These are phyloP conservation scores for Cercospora zeae-maydis DNA, from an alignment of 2,329 filamentous ascomycete species.

Conservation along the genomic window DNA sequence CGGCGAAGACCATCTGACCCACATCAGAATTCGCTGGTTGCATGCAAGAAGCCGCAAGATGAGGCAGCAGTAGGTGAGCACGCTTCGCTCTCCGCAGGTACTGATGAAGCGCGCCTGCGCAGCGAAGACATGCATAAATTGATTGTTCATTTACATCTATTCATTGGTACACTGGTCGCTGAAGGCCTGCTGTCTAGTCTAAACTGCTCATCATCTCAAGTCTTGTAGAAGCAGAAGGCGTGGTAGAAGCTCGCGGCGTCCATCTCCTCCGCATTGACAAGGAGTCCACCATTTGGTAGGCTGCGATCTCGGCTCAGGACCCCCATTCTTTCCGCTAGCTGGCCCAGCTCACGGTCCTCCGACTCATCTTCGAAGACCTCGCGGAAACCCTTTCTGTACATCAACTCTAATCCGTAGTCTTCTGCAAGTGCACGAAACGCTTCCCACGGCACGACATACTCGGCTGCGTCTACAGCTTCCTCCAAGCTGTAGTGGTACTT, in stretches of 20 bases:
- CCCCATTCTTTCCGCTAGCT: slow-evolving; percentile 91
- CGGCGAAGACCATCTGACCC: background rate
- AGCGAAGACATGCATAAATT: background rate
- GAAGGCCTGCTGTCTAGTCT: background rate
- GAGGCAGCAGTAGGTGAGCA: background rate
- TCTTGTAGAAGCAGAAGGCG: slow-evolving; percentile 94
- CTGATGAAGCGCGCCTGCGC: background rate
- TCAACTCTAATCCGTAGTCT: slow-evolving; percentile 92
- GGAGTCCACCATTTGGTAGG: slow-evolving; percentile 50
- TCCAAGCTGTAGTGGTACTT: slow-evolving; percentile 96
- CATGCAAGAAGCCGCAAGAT: background rate
- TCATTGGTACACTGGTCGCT: slow-evolving; percentile 1
- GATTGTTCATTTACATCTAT: background rate
- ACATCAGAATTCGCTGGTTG: background rate
- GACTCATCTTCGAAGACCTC: slow-evolving; percentile 93
- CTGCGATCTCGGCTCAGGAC: slow-evolving; percentile 67
- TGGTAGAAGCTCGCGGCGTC: slow-evolving; percentile 88
- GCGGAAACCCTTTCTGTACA: slow-evolving; percentile 86
- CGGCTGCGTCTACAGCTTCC: slow-evolving; percentile 93
- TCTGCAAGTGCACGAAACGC: slow-evolving; percentile 93
- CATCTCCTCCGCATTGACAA: slow-evolving; percentile 82
- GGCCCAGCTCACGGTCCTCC: slow-evolving; percentile 74
- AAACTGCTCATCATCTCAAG: slow-evolving; percentile 12
- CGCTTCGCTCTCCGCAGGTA: background rate
- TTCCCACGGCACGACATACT: slow-evolving; percentile 98